These are phyloP conservation scores for Sugiyamaella marilandica DNA, from an alignment of 805 yeast genomes.

Conservation along the genomic window DNA sequence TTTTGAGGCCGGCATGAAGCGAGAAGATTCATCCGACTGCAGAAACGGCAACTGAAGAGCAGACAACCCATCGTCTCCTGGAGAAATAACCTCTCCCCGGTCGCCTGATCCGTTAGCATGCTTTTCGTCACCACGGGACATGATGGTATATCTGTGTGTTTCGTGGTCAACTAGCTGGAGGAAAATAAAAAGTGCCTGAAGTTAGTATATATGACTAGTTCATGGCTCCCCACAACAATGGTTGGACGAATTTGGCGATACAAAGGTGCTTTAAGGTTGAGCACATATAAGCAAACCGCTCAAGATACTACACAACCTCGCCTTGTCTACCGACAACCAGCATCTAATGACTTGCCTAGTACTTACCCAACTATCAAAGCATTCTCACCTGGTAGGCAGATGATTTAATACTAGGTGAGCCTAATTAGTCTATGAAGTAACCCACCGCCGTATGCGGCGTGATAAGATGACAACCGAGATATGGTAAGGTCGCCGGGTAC, in stretches of 20 bases:
- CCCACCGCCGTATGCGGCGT: not conserved
- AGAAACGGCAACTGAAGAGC: conserved; percentile 25
- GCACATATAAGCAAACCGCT: not conserved
- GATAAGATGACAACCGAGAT: not conserved
- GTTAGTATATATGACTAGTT: too few relatives aligned
- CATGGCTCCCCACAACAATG: too few relatives aligned
- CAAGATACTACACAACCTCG: not conserved
- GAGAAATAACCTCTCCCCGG: not conserved
- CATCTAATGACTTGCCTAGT: not conserved
- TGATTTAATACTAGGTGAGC: not conserved
- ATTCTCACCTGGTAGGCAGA: not conserved
- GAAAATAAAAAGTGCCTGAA: too few relatives aligned
- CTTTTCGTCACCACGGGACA: conserved; percentile 1
- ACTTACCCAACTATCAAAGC: not conserved
- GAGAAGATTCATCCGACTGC: conserved; percentile 17
- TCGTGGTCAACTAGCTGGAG: too few relatives aligned
- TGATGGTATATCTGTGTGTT: not conserved
- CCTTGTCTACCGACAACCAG: not conserved
- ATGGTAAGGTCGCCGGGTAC: too few relatives aligned
- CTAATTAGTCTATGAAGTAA: not conserved
- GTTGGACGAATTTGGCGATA: too few relatives aligned
- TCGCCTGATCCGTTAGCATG: not conserved
- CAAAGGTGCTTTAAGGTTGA: not conserved
- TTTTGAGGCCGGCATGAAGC: conserved; percentile 21
- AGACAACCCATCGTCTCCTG: conserved; percentile 19